phyloP scores from a whole-genome alignment of 306 rosid species.

The Malus fusca region DNA sequence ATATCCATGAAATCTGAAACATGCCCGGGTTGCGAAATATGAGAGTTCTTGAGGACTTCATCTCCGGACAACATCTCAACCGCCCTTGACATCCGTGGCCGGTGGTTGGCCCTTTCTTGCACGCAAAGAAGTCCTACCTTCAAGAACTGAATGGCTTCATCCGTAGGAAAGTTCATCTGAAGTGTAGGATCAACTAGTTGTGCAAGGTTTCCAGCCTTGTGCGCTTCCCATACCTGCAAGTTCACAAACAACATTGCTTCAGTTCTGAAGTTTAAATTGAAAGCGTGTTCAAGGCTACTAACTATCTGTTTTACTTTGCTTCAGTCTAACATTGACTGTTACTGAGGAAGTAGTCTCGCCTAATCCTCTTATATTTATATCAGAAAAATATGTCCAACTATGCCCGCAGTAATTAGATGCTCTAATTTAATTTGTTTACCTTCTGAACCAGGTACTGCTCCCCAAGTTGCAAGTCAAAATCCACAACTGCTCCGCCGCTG shows the following conservation, averaged over 20 bases:
- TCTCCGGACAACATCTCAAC: conserved; percentile 37
- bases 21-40: conserved; percentile 63
- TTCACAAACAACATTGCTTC: neutral
- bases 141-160: conserved; percentile 56
- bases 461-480: conserved; percentile 39
- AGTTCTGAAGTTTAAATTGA: neutral
- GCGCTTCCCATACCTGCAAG: conserved; percentile 75
- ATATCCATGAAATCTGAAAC: conserved; percentile 68
- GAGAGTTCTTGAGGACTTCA: conserved; percentile 20
- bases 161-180: conserved; percentile 19
- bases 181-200: conserved; percentile 57
- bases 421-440: conserved; percentile 31
- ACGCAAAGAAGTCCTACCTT: conserved; percentile 80
- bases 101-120: conserved; percentile 53
- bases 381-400: neutral
- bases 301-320: neutral
- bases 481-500: conserved; percentile 55
- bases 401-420: neutral
- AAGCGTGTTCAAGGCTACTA: neutral
- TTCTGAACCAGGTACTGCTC: conserved; percentile 77
- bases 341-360: neutral
- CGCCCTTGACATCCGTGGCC: conserved; percentile 62
- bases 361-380: neutral
- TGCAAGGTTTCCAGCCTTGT: conserved; percentile 27
- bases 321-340: neutral